Conservation (phyloP, 1,139 yeast species). For the Yamadazyma aaseri region DNA sequence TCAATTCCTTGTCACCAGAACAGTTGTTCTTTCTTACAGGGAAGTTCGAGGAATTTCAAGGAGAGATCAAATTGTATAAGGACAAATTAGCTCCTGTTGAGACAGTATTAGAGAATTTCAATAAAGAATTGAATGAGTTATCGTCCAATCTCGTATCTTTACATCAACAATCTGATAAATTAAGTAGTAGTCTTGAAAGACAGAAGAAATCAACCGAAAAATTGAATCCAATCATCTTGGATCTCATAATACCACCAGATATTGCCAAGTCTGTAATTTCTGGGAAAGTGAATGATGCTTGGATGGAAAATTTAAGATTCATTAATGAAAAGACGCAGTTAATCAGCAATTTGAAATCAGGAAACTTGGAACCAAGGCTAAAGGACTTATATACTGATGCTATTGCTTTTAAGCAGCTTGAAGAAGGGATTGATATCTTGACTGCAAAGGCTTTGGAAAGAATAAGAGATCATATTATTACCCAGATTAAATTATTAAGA, state of each 20-base stretch:
- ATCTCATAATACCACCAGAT: conserved; percentile 72
- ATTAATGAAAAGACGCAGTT: conserved; percentile 56
- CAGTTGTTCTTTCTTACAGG: conserved; percentile 13
- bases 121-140: conserved; percentile 53
- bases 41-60: conserved; percentile 32
- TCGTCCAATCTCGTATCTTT: conserved; percentile 61
- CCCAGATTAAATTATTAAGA: conserved; percentile 63
- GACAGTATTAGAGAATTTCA: conserved; percentile 50
- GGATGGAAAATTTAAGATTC: conserved; percentile 62
- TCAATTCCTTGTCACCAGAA: conserved; percentile 9
- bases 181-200: conserved; percentile 38
- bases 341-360: conserved; percentile 27
- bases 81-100: conserved; percentile 36
- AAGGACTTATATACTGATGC: conserved; percentile 28
- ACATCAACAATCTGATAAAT: conserved; percentile 46
- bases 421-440: conserved; percentile 39
- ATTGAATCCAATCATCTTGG: conserved; percentile 71
- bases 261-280: conserved; percentile 47
- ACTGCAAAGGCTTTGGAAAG: conserved; percentile 64
- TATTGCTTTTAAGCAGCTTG: conserved; percentile 33
- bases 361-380: conserved; percentile 11
- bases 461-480: conserved; percentile 65
- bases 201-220: conserved; percentile 57
- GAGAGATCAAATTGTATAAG: conserved; percentile 37
- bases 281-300: conserved; percentile 46